Evolutionary conservation across 805 yeast species (phyloP), one percentile per base, ranked within the genome.

Genomic region (Suhomyces faveliae): DNA sequence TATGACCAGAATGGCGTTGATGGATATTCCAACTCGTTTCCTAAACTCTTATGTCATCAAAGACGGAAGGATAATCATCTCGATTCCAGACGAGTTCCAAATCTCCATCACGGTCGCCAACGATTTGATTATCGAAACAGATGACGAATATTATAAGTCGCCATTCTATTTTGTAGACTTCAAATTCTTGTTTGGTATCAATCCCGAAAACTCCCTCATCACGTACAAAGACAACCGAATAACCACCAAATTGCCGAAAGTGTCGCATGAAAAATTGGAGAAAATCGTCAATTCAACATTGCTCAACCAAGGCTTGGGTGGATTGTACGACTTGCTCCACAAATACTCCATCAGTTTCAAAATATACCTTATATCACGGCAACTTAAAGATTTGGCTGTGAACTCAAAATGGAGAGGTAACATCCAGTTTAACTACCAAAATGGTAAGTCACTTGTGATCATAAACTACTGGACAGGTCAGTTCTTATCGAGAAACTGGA

Each of bases 91-190:
- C 46, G 85, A 85, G 43, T 89, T 87, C 59, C 82, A 83, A 61
- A 70, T 69, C 1, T 59, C 68, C 19, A 77, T 89, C 12, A 88
- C 90, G 20, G 74, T 91, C n/a, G 87, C 94, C 0, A 83, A 89
- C 30, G 75, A 71, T 45, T 39, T 58, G 35, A 63, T 72, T 9
- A 56, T 68, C 17, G 83, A 83, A 5, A 84, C 81, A 56, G 82
- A 83, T 20, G 73, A 71, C 3, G 77, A 78, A 33, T 69, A 70
- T 53, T 49, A 45, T 19, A 61, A 62, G 39, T 79, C 89, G 0
- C 89, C 89, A 12, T 84, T 87, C 56, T 87, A 84, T 60, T 75
- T 89, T 50, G 86, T 92, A 17, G 92, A 88, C 61, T 85, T 90
- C 64, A 76, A 80, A 47, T 78, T 90, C 47, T 68, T 78, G 19